A percentile compares a stretch with the other conserved stretches of the same genome.
Evolutionary conservation across 352 stramenopile species (phyloP).

Genomic region (Phytophthora citricola): DNA sequence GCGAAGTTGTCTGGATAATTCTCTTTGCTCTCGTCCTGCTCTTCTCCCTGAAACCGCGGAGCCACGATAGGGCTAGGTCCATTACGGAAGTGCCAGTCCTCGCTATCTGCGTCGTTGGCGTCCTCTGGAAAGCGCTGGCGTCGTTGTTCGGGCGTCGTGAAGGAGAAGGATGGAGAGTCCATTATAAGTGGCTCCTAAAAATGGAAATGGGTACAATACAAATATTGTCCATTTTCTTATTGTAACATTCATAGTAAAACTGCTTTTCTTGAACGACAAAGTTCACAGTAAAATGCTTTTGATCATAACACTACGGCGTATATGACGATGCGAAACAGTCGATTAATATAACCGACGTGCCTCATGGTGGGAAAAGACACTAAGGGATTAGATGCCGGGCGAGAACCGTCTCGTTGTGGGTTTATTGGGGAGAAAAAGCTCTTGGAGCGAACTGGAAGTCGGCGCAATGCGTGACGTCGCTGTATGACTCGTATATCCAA

Average conservation of each 20-base stretch:
- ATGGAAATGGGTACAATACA: no score
- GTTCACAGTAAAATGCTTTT: no score
- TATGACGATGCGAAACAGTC: no score
- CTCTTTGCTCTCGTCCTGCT: conserved; percentile 28
- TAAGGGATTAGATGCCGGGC: no score
- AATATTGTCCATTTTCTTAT: no score
- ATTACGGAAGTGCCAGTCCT: conserved; percentile 31
- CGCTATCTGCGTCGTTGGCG: conserved; percentile 2
- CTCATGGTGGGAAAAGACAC: no score
- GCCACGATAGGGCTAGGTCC: conserved; percentile 27
- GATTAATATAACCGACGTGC: no score
- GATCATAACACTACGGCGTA: no score
- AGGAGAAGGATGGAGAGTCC: conserved; percentile 27
- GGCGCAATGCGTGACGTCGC: conserved; percentile 74
- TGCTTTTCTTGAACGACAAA: no score
- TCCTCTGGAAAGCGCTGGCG: neutral
- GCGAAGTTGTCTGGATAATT: conserved; percentile 29
- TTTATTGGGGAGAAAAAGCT: conserved; percentile 14
- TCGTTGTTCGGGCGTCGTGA: conserved; percentile 31
- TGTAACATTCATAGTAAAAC: no score
- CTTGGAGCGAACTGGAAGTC: conserved; percentile 71
- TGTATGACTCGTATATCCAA: conserved; percentile 78
- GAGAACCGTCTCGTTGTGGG: neutral
- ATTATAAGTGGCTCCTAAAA: no score
- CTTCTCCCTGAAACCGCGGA: conserved; percentile 17